A percentile compares a stretch with the other conserved stretches of the same genome.
phyloP scores from a whole-genome alignment of 1,139 yeast species.

The Magnusiomyces tetraspermus region DNA sequence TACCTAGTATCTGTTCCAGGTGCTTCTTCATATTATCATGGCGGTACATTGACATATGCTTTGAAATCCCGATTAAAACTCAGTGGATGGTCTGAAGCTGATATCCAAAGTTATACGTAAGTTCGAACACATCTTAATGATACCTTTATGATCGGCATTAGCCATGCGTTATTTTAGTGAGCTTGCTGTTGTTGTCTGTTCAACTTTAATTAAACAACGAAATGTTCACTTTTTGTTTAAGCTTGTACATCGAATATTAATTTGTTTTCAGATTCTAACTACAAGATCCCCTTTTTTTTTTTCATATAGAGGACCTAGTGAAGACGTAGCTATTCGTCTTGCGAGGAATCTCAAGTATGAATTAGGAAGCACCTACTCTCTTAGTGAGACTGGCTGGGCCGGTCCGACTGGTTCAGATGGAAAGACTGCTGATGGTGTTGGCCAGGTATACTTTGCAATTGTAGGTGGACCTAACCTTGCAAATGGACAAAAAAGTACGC shows the following conservation, averaged over 20 bases:
- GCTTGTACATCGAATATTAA: too few species aligned
- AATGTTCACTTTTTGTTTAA: too few species aligned
- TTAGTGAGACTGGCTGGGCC: conserved; percentile 82
- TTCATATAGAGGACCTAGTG: conserved; percentile 52
- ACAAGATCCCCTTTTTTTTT: neutral
- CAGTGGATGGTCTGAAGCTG: conserved; percentile 69
- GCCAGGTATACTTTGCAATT: conserved; percentile 63
- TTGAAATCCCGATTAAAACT: conserved; percentile 62
- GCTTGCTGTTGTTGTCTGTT: too few species aligned
- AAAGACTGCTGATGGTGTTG: conserved; percentile 34
- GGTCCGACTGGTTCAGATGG: conserved; percentile 46
- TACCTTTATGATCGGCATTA: too few species aligned
- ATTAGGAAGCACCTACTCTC: conserved; percentile 69
- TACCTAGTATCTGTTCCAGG: conserved; percentile 76
- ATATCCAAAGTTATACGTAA: conserved; percentile 52
- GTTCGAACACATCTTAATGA: too few species aligned
- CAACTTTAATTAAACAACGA: too few species aligned
- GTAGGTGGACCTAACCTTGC: conserved; percentile 47
- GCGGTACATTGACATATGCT: conserved; percentile 74
- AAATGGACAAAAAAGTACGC: conserved; percentile 11
- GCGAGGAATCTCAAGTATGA: conserved; percentile 75
- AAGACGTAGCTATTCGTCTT: conserved; percentile 60
- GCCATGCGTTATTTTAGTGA: too few species aligned
- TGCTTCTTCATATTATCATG: conserved; percentile 73
- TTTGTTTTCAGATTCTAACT: neutral